phyloP scores from a whole-genome alignment of 306 rosid species.

The Ochetophila trinervis region DNA sequence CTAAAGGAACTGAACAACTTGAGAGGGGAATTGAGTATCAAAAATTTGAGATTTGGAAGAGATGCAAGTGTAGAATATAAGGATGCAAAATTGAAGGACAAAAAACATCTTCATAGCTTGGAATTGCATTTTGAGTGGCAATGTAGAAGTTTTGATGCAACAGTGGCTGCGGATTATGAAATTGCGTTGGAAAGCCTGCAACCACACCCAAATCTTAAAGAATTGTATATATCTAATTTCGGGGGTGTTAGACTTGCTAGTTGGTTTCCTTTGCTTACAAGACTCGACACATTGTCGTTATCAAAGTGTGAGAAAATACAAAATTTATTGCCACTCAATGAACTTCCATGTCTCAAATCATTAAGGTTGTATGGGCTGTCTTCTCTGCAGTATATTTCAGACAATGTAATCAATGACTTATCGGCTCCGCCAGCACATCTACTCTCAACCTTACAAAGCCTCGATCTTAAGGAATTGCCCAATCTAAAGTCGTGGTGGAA shows the following conservation, averaged over 20 bases:
- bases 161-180: constrained; percentile 8
- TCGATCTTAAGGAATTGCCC: constrained; percentile 1
- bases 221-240: constrained; percentile 4
- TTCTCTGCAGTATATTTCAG: constrained; percentile 1
- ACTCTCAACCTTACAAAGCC: neutral
- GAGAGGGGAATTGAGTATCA: neutral
- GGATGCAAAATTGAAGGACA: neutral
- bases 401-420: neutral
- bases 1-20: neutral
- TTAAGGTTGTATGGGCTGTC: neutral
- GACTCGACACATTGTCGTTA: neutral
- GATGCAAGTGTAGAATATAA: neutral
- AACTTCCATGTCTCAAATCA: neutral
- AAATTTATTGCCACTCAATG: neutral
- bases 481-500: constrained; percentile 3
- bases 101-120: neutral
- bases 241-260: constrained; percentile 15
- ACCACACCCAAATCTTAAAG: neutral
- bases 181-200: constrained; percentile 16
- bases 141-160: no score
- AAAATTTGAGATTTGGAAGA: neutral
- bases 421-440: neutral
- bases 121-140: neutral
- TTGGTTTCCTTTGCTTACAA: constrained; percentile 3
- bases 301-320: accelerated